Base-by-base conservation (phyloP, 306 rosid genomes). In the Ormosia semicastrata region DNA sequence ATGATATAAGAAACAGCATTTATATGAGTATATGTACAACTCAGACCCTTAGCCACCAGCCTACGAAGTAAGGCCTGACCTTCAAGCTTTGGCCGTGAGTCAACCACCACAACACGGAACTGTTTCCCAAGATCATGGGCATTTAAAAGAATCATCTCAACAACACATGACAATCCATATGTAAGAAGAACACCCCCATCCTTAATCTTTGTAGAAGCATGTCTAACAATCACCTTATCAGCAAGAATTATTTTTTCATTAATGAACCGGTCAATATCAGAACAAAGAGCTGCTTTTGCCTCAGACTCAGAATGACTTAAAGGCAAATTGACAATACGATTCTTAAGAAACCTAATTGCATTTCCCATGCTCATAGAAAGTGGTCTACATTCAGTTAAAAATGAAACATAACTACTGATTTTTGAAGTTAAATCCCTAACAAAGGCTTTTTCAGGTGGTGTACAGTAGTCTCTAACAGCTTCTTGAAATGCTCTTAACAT, bases 291-390 rank as follows among this genome's bases (percentile, higher is more conserved):
- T 62, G 85, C 66, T 82, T 91, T 91, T 75, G 91, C 90, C 53
- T 91, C 93, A 15, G 90, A 87, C 62, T 91, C 93, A 0, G 85
- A 82, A 53, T 82, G 83, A 64, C 41, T 86, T 41, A 78, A 47
- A 3, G 91, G 83, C 71, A 91, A 60, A 11, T 89, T 88, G 9
- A 89, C 88, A 63, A 87, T 81, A 30, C 83, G 83, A 36, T 83
- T 86, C 82, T 91, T 91, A 18, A 91, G 32, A 85, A 84, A 89
- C 76, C 89, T 84, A 57, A 91, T 82, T 36, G 93, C 91, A 81
- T 91, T 91, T 59, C 95, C 95, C 95, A 91, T 89, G 84, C 93
- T 86, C 46, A 91, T 79, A 12, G 95, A 91, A 49, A 91, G 89
- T 8, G 93, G 95, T 77, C 95, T 87, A 82, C 93, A 91, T 68